Base-by-base conservation (phyloP, 1,284 basidiomycete species). In the Golubevia pallescens region DNA sequence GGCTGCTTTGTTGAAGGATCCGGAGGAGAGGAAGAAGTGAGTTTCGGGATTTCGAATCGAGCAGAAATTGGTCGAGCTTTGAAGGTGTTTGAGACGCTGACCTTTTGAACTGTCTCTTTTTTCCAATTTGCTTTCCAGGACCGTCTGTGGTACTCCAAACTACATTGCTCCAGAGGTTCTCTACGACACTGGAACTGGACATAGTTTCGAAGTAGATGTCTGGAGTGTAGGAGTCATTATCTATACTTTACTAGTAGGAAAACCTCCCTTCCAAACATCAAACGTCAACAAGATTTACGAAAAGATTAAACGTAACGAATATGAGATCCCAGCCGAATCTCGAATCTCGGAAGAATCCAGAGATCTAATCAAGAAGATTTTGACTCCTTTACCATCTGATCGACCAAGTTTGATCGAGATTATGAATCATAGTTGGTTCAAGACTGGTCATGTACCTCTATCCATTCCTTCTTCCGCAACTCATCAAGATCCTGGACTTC, bases 121-220 rank as follows among this genome's bases (percentile, higher is more conserved):
- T 28, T 28, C 28, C 10, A 61, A n/a, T 48, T 16, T n/a, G 8
- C 13, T 48, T 20, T 8, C 14, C 62, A 70, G 68, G 69, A 85
- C 83, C 13, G 73, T 84, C 21, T 85, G 83, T 62, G 83, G 83
- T 54, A 85, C 83, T 14, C 83, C 83, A 5, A 85, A 85, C 65
- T 85, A 85, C 66, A 85, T 85, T 32, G 83, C 83, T 8, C 82
- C 83, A 32, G 83, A 85, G 65, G 77, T 85, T 52, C 65, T 85
- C 20, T 85, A 84, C 63, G 75, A 80, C 59, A 74, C 82, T 62
- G 75, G 75, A 21, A 72, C 79, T 51, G 83, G 83, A 2, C 83
- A 85, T 66, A 78, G 75, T 62, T 85, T 85, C 63, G 81, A 85
- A 64, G 83, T 85, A 24, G 83, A 85, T 53, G 73, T 85, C 16